A percentile compares a stretch with the other conserved stretches of the same genome.
Conservation (phyloP, 2,329 filamentous ascomycete species). For the Penicillium sp. region DNA sequence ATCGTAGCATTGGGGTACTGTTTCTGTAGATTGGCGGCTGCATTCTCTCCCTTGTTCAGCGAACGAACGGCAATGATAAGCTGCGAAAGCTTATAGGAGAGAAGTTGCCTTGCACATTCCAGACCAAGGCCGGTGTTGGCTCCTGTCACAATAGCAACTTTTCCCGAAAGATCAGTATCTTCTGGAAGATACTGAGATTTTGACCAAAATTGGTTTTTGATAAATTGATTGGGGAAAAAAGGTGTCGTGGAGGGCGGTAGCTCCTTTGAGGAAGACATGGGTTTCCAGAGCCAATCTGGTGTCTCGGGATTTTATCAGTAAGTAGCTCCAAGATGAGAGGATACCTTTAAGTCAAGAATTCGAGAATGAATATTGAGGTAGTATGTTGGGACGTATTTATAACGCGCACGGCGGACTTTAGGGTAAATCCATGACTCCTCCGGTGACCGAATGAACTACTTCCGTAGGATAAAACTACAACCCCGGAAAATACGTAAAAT, state of each 20-base stretch:
- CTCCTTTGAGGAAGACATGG: constrained; percentile 13
- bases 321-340: not conserved
- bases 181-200: constrained; percentile 1
- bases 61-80: constrained; percentile 56
- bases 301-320: not conserved
- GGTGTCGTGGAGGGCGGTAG: constrained; percentile 6
- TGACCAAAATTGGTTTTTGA: constrained; percentile 13
- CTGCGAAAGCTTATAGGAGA: constrained; percentile 43
- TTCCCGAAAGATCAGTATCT: constrained; percentile 26
- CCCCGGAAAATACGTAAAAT: not conserved
- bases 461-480: not conserved
- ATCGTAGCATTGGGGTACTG: constrained; percentile 42
- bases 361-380: too few species aligned
- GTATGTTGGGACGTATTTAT: not conserved
- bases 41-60: constrained; percentile 47
- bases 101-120: constrained; percentile 48
- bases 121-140: constrained; percentile 56
- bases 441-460: not conserved
- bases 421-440: not conserved
- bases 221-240: constrained; percentile 19
- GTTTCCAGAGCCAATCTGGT: not conserved
- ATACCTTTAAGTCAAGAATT: too few species aligned
- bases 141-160: constrained; percentile 56
- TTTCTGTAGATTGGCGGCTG: constrained; percentile 38
- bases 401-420: not conserved